Percentiles rank a stretch among this genome's conserved stretches.
phyloP scores from a whole-genome alignment of 352 stramenopile species.

The Detonula confervacea region DNA sequence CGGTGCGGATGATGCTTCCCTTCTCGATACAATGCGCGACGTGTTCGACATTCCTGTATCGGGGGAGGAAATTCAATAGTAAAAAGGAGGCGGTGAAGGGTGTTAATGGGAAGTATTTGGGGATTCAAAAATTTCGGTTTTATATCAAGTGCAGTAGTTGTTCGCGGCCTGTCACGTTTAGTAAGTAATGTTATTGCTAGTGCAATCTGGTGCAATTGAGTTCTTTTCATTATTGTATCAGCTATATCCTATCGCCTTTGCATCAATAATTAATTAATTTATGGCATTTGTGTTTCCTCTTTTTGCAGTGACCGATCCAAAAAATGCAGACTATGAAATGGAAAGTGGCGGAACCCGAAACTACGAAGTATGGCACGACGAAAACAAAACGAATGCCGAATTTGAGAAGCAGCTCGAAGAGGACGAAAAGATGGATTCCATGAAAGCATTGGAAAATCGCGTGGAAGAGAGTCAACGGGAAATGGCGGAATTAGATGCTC shows the following conservation, averaged over 20 bases:
- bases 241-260: too few relatives aligned
- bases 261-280: neutral
- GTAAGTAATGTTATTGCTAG: conserved; percentile 6
- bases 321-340: conserved; percentile 97
- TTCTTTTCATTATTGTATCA: too few relatives aligned
- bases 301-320: conserved; percentile 93
- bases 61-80: conserved; percentile 99
- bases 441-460: conserved; percentile 98
- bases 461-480: conserved; percentile 98
- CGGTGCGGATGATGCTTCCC: conserved; percentile 98
- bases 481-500: conserved; percentile 98
- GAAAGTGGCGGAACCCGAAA: conserved; percentile 96
- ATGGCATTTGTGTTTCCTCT: conserved; percentile 74
- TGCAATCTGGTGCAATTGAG: neutral
- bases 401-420: conserved; percentile 84
- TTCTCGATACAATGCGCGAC: conserved; percentile 97
- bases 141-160: conserved; percentile 98
- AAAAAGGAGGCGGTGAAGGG: conserved; percentile 96
- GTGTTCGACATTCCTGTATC: conserved; percentile 99
- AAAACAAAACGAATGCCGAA: conserved; percentile 80
- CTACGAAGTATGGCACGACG: conserved; percentile 97
- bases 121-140: conserved; percentile 96
- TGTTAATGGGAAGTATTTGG: conserved; percentile 91
- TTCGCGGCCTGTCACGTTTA: conserved; percentile 91
- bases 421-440: conserved; percentile 94